Conservation (phyloP, 2,329 filamentous ascomycete genomes). For the Whalleya microplaca region DNA sequence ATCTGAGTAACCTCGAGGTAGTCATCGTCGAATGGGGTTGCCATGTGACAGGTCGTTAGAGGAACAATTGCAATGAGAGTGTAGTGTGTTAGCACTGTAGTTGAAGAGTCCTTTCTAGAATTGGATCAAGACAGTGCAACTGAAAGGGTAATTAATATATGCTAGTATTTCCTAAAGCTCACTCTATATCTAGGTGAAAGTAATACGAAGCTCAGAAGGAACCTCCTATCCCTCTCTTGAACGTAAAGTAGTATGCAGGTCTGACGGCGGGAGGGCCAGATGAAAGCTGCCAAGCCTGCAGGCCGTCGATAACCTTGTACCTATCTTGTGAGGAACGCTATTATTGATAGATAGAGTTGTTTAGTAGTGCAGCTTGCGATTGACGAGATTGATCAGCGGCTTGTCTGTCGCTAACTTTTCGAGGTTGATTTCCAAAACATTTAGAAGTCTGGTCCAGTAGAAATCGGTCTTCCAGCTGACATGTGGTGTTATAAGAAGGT, state of each 20-base stretch:
- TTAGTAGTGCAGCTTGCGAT: constrained; percentile 32
- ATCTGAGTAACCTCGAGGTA: too few species aligned
- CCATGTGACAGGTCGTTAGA: too few species aligned
- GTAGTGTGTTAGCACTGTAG: too few species aligned
- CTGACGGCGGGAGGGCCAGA: neutral
- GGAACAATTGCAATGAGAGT: too few species aligned
- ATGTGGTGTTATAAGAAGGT: constrained; percentile 56
- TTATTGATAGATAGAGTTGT: neutral
- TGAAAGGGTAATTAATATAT: too few species aligned
- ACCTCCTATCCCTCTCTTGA: neutral
- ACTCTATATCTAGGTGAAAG: too few species aligned
- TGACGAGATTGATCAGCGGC: constrained; percentile 30
- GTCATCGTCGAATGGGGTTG: too few species aligned
- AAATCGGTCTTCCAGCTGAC: constrained; percentile 29
- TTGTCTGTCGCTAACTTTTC: constrained; percentile 26
- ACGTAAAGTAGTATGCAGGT: neutral
- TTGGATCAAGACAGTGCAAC: too few species aligned
- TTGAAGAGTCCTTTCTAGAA: too few species aligned
- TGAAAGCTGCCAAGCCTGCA: neutral
- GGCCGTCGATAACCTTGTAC: neutral
- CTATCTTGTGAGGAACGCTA: neutral
- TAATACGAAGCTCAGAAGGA: too few species aligned
- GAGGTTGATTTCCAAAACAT: constrained; percentile 30
- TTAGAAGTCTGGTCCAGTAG: constrained; percentile 20
- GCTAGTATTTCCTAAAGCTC: too few species aligned